Conservation (phyloP, 495 filamentous ascomycete genomes). For the Penicillium simplicissimum region DNA sequence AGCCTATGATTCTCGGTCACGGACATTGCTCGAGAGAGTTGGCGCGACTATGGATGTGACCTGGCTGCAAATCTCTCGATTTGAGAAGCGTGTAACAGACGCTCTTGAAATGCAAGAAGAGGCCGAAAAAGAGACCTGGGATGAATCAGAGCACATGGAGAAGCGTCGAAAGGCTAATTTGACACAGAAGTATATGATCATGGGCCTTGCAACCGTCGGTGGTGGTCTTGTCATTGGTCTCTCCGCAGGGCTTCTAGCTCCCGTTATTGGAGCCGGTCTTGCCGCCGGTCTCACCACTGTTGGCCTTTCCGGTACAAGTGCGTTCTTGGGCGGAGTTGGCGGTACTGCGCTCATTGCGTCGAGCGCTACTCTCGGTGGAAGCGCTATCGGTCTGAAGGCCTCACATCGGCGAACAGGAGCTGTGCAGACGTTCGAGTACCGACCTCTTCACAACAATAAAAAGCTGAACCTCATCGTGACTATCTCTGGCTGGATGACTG, state of each 20-base stretch:
- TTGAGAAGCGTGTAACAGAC: conserved; percentile 97
- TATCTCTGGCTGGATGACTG: conserved; percentile 97
- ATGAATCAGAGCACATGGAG: conserved; percentile 93
- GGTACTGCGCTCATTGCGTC: conserved; percentile 94
- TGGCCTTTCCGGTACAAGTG: conserved; percentile 83
- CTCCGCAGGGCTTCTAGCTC: conserved; percentile 87
- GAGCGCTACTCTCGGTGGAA: conserved; percentile 79
- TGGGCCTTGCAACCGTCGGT: conserved; percentile 96
- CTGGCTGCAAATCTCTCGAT: conserved; percentile 92
- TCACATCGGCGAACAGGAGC: conserved; percentile 82
- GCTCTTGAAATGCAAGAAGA: conserved; percentile 96
- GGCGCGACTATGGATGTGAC: conserved; percentile 75
- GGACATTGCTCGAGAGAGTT: conserved; percentile 81
- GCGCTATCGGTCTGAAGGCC: conserved; percentile 82
- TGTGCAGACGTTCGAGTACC: conserved; percentile 94
- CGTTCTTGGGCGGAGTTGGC: conserved; percentile 87
- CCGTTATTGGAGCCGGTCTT: conserved; percentile 91
- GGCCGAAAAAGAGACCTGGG: conserved; percentile 93
- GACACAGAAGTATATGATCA: conserved; percentile 84
- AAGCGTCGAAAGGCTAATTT: conserved; percentile 75
- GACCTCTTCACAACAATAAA: conserved; percentile 96
- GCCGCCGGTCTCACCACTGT: conserved; percentile 95
- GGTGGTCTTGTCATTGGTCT: conserved; percentile 95
- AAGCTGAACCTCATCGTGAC: conserved; percentile 94
- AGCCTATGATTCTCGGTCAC: conserved; percentile 86